Percentiles rank a stretch among this genome's conserved stretches.
Conservation (phyloP, 208 protist species). For the Trypanosoma cruzi region DNA sequence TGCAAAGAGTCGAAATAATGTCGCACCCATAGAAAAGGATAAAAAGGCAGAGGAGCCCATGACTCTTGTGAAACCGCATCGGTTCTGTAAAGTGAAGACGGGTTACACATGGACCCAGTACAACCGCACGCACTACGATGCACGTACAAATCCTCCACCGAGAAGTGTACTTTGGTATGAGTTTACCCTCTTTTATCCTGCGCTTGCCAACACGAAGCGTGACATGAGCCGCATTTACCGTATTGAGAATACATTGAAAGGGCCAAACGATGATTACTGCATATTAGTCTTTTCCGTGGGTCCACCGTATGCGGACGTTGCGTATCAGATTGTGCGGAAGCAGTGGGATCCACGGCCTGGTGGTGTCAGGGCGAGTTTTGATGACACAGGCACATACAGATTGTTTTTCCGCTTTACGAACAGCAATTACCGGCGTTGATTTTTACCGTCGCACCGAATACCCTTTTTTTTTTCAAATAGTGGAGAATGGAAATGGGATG, state of each 20-base stretch:
- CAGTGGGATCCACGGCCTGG: constrained; percentile 95
- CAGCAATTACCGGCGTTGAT: constrained; percentile 82
- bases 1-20: background rate
- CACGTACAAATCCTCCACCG: constrained; percentile 98
- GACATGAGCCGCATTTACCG: constrained; percentile 94
- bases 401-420: constrained; percentile 90
- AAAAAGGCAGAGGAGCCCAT: constrained; percentile 15
- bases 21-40: constrained; percentile 22
- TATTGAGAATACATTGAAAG: constrained; percentile 78
- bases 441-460: no score
- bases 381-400: constrained; percentile 77
- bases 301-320: constrained; percentile 99
- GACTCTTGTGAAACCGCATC: constrained; percentile 95
- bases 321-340: constrained; percentile 97
- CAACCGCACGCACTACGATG: constrained; percentile 99
- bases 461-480: no score
- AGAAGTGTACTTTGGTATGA: constrained; percentile 99
- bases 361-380: constrained; percentile 96
- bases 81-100: constrained; percentile 98
- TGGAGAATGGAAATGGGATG: no score
- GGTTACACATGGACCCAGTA: constrained; percentile 99
- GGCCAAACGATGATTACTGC: constrained; percentile 85
- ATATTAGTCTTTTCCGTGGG: constrained; percentile 95
- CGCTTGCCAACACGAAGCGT: constrained; percentile 93
- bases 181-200: constrained; percentile 99